Evolutionary conservation across 345 rosid genomes (phyloP).

Genomic region (Salix exigua): DNA sequence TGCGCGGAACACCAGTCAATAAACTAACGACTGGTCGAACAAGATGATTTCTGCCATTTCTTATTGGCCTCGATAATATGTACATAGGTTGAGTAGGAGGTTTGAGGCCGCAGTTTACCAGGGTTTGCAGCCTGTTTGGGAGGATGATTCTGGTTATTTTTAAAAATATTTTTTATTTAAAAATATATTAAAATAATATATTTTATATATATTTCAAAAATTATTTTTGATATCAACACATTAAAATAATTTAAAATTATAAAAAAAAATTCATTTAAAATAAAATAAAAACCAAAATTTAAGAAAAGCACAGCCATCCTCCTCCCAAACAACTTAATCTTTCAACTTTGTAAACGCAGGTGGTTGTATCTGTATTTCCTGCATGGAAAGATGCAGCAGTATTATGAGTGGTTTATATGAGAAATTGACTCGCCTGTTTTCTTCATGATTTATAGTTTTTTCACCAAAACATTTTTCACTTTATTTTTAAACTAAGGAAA

Average conservation of each 20-base stretch:
- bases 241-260: no score
- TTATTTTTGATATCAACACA: no score
- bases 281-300: no score
- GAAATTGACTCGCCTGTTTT: background rate
- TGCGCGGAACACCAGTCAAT: slow-evolving; percentile 7
- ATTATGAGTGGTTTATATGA: background rate
- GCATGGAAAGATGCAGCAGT: background rate
- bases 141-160: no score
- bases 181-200: no score
- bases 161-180: no score
- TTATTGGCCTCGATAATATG: background rate
- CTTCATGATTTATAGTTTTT: background rate
- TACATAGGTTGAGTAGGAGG: background rate
- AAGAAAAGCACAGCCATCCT: no score
- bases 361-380: background rate
- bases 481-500: background rate
- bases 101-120: background rate
- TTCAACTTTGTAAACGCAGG: background rate
- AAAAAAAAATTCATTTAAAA: no score
- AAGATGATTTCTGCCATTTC: background rate
- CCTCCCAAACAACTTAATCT: no score
- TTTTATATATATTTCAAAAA: no score
- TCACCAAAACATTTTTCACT: no score
- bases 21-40: background rate
- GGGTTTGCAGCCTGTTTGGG: no score